Base-by-base conservation (phyloP, 768 basidiomycete genomes). In the Phaffia tasmanica region DNA sequence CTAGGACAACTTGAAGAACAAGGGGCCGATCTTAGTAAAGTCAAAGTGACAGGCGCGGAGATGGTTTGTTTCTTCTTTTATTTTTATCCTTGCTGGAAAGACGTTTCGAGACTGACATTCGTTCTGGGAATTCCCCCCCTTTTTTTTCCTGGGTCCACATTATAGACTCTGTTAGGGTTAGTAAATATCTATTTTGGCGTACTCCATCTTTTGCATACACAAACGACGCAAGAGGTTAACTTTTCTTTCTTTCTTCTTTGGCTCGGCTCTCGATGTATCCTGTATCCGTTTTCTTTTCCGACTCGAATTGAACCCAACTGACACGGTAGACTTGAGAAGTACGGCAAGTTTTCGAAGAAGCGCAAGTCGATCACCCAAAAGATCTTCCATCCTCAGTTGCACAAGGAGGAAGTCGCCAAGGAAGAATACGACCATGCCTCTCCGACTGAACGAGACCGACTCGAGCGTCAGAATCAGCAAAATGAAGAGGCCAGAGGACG, bases 1-100 rank as follows among this genome's bases (percentile, higher is more conserved):
- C 75, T 85, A 53, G 77, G 79, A 2, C 78, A 79, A 9, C 74
- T 86, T 42, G 75, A 79, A 11, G 78, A 82, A 49, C 79, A 79
- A 14, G 83, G 83, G 0, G 81, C 83, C 0, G 83, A 86, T 71
- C 80, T 85, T 76, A 77, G 76, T 67, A 83, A 84, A 72, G 81
- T 84, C 6, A 79, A 82, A 65, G 79, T 84, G 19, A 83, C 79
- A 70, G 85, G 85, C 74, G 84, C 82, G 19, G 84, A 85, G 71
- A 30, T 67, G 0, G 65, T 67, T 11, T 42, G 58, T 60, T 42
- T 50, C 27, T 2, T 51, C 35, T 46, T 15, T 9, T 11, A 0
- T n/a, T 11, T 19, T 46, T 19, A 6, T 23, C 11, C 35, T 42
- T 42, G 35, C 11, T 42, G 35, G 35, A 42, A 5, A 42, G 35